A percentile compares a stretch with the other conserved stretches of the same genome.
phyloP scores from a whole-genome alignment of 805 yeast species.

The Kodamaea neixiangensis region DNA sequence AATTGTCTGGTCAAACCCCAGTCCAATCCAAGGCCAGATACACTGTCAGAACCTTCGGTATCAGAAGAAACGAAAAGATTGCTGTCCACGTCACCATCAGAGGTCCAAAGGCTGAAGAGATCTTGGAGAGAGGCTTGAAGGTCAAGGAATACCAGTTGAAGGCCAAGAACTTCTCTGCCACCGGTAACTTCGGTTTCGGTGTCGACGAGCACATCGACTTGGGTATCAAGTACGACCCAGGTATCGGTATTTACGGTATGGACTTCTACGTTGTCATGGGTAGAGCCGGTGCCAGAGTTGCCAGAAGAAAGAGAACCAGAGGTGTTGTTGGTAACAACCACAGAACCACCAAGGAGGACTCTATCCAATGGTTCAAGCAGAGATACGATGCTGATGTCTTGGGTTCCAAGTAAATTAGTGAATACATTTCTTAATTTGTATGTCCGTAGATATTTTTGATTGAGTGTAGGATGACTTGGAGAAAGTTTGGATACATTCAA shows the following conservation, averaged over 20 bases:
- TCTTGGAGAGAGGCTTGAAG: slow-evolving; percentile 99
- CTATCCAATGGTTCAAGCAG: slow-evolving; percentile 99
- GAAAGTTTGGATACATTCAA: no score
- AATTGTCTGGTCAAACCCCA: slow-evolving; percentile 99
- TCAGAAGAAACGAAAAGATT: slow-evolving; percentile 99
- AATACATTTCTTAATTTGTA: slow-evolving; percentile 9
- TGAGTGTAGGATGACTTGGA: no score
- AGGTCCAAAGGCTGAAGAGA: slow-evolving; percentile 99
- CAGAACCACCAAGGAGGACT: slow-evolving; percentile 88
- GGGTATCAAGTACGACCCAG: slow-evolving; percentile 99
- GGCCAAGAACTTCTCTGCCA: slow-evolving; percentile 92
- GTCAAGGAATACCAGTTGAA: slow-evolving; percentile 99
- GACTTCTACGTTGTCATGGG: slow-evolving; percentile 99
- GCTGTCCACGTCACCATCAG: slow-evolving; percentile 99
- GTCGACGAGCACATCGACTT: slow-evolving; percentile 98
- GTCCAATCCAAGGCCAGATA: slow-evolving; percentile 99
- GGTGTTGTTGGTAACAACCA: slow-evolving; percentile 89
- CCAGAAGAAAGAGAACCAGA: slow-evolving; percentile 97
- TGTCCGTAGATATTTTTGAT: slow-evolving; percentile 3
- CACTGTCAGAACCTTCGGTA: slow-evolving; percentile 99
- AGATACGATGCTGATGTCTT: slow-evolving; percentile 99
- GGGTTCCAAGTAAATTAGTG: slow-evolving; percentile 57
- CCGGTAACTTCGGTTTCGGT: slow-evolving; percentile 99
- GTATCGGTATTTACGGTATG: slow-evolving; percentile 99
- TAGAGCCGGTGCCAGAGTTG: slow-evolving; percentile 98